These are phyloP conservation scores for Kentomonas sorsogonicus DNA, from an alignment of 208 protist genomes.

Conservation along the genomic window DNA sequence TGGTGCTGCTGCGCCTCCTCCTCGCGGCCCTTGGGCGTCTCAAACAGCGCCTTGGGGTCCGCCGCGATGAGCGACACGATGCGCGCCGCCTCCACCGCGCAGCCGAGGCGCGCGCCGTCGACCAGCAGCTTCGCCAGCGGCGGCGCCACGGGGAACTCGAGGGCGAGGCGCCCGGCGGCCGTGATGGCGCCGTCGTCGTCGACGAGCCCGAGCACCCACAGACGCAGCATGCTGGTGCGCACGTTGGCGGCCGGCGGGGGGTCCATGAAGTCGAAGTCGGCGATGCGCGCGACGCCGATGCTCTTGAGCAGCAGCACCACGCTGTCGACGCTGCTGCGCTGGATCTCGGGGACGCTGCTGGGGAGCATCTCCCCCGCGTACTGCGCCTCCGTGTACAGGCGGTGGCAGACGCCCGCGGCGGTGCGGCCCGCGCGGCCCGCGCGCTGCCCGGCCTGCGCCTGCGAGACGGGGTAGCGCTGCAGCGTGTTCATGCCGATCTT, in stretches of 20 bases:
- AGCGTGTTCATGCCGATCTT: conserved; percentile 96
- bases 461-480: conserved; percentile 93
- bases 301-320: conserved; percentile 95
- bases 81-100: conserved; percentile 86
- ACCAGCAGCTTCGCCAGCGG: conserved; percentile 96
- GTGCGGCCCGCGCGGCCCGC: conserved; percentile 97
- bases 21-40: conserved; percentile 84
- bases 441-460: conserved; percentile 97
- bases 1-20: conserved; percentile 78
- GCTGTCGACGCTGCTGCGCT: conserved; percentile 96
- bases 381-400: conserved; percentile 96
- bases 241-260: conserved; percentile 95
- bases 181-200: conserved; percentile 96
- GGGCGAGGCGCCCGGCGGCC: conserved; percentile 90
- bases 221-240: conserved; percentile 92
- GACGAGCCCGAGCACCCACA: conserved; percentile 98
- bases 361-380: conserved; percentile 95
- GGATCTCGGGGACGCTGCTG: conserved; percentile 96
- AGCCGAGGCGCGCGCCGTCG: conserved; percentile 57
- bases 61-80: conserved; percentile 97
- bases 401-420: conserved; percentile 91
- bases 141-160: conserved; percentile 98
- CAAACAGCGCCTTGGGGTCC: conserved; percentile 93
- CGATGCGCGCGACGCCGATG: conserved; percentile 92
- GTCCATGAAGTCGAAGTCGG: conserved; percentile 99